Evolutionary conservation across 768 basidiomycete species (phyloP).

Genomic region (Fomitopsis serialis): DNA sequence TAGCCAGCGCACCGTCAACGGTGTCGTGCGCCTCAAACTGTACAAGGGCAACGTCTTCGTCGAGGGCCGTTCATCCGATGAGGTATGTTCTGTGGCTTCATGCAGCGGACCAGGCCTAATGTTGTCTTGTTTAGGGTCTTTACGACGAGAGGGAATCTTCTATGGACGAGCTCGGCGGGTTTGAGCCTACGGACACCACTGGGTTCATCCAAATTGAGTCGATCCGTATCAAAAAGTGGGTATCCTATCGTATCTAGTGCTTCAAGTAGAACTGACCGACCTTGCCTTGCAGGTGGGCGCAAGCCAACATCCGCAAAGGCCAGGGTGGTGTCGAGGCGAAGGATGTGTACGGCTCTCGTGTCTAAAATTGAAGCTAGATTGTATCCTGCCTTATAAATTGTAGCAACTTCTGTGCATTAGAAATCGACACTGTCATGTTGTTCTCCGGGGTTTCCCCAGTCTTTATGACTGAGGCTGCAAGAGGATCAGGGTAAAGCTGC

Average conservation of each 20-base stretch:
- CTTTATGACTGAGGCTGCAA: too few species aligned
- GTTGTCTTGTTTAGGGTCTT: constrained; percentile 50
- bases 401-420: too few species aligned
- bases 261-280: not conserved
- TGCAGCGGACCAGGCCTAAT: not conserved
- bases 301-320: constrained; percentile 81
- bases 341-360: constrained; percentile 14
- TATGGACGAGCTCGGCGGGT: constrained; percentile 98
- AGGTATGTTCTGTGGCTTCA: constrained; percentile 40
- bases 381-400: too few species aligned
- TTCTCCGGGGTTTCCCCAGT: too few species aligned
- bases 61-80: constrained; percentile 85
- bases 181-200: constrained; percentile 91
- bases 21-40: constrained; percentile 81
- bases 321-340: constrained; percentile 25
- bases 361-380: not conserved
- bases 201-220: constrained; percentile 98
- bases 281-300: constrained; percentile 62
- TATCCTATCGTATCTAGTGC: constrained; percentile 13
- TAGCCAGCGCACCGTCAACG: constrained; percentile 95
- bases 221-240: constrained; percentile 95
- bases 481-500: too few species aligned
- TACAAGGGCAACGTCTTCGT: constrained; percentile 96
- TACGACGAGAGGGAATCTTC: constrained; percentile 95
- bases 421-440: too few species aligned